These are phyloP conservation scores for Paragyromitra xinjiangensis DNA, from an alignment of 495 filamentous ascomycete species.

Conservation along the genomic window DNA sequence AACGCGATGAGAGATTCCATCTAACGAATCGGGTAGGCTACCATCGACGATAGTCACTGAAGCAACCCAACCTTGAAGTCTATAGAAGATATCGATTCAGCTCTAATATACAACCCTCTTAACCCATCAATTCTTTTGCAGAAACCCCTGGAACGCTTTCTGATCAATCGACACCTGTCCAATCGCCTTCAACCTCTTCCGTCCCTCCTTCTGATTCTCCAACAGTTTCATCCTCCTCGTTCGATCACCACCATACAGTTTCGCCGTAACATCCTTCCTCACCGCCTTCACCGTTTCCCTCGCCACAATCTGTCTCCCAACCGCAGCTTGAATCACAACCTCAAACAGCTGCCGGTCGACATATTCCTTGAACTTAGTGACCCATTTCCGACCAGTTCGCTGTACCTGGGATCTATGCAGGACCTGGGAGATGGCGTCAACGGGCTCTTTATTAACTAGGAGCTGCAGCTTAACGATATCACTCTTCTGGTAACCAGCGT, in stretches of 20 bases:
- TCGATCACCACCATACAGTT: conserved; percentile 91
- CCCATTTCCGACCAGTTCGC: conserved; percentile 82
- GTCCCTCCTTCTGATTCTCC: conserved; percentile 96
- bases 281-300: conserved; percentile 97
- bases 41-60: neutral
- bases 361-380: conserved; percentile 95
- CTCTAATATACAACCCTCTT: conserved; percentile 17
- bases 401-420: conserved; percentile 82
- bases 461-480: conserved; percentile 89
- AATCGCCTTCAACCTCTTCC: conserved; percentile 80
- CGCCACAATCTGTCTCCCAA: conserved; percentile 83
- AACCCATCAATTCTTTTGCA: conserved; percentile 60
- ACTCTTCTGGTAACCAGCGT: conserved; percentile 83
- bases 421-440: conserved; percentile 92
- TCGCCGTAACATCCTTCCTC: conserved; percentile 90
- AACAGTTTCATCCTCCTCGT: conserved; percentile 82
- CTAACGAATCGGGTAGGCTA: too few relatives aligned
- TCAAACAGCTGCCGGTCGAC: conserved; percentile 97
- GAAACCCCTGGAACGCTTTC: conserved; percentile 88
- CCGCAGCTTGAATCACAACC: conserved; percentile 90
- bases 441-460: conserved; percentile 88
- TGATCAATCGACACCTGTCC: conserved; percentile 91
- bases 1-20: too few relatives aligned
- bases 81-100: neutral
- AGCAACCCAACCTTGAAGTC: neutral